Base-by-base conservation (phyloP, 2,329 filamentous ascomycete genomes). In the Zopfia rhizophila region DNA sequence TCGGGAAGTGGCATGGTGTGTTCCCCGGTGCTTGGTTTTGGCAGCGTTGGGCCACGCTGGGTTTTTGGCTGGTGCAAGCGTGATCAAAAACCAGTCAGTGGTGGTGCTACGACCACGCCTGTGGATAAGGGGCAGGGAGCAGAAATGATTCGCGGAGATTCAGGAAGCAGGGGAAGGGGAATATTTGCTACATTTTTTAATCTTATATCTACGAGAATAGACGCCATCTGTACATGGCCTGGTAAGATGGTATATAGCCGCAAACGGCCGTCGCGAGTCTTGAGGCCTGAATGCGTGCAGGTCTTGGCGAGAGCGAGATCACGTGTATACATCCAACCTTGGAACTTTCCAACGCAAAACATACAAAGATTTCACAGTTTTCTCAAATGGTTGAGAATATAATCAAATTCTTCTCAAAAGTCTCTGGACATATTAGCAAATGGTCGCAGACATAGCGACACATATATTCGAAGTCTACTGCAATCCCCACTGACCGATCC, bases 1-100 rank as follows among this genome's bases (percentile, higher is more conserved):
- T 52, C 40, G 60, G 46, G 52, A 60, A 60, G 54, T 59, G 32
- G 65, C 68, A 70, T 70, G 49, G 64, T 63, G 63, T 58, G 38
- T 52, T 51, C 38, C 51, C 35, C n/a, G 45, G 45, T 42, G 31
- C 24, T 37, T 27, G 44, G 42, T 16, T 14, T 39, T 53, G 22
- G 44, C 44, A 48, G 39, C 37, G 48, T 50, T 48, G 53, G 57
- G 48, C 58, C 57, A 27, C 8, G 54, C 53, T 54, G 49, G 39
- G 45, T 45, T 54, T 62, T 52, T 56, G 58, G 47, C 50, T 38
- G 40, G 42, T 38, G 33, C 33, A 48, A 47, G 49, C 56, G 55
- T 55, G 58, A 59, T 62, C 53, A 61, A 55, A 40, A 55, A 53
- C 52, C 44, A 53, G 49, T 55, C 45, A 49, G 19, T 51, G 33